phyloP scores from a whole-genome alignment of 140 eudicot species.

The Flaveria floridana region DNA sequence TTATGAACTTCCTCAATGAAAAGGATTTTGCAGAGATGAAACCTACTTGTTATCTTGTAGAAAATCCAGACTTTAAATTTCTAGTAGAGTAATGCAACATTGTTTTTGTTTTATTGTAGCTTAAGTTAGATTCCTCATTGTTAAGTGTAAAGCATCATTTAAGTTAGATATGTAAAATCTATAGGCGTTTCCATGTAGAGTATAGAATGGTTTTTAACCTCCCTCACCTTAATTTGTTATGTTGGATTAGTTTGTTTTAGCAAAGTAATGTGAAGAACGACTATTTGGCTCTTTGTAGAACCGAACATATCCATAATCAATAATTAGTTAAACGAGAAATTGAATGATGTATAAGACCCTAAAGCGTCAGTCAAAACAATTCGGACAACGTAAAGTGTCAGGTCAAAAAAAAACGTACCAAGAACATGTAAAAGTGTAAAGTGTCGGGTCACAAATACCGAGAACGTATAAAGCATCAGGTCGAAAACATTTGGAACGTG shows the following conservation, averaged over 20 bases:
- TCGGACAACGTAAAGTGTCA: no score
- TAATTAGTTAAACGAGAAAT: background rate
- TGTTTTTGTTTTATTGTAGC: slow-evolving; percentile 9
- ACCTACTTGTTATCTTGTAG: slow-evolving; percentile 56
- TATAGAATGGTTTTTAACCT: slow-evolving; percentile 38
- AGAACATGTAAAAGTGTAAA: no score
- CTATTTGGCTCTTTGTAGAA: slow-evolving; percentile 10
- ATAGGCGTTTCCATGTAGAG: slow-evolving; percentile 37
- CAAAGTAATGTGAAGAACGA: slow-evolving; percentile 16
- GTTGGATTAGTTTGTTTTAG: slow-evolving; percentile 29
- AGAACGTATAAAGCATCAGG: background rate
- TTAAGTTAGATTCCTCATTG: slow-evolving; percentile 31
- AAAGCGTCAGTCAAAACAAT: no score
- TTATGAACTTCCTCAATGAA: slow-evolving; percentile 41
- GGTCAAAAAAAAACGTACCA: no score
- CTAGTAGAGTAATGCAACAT: slow-evolving; percentile 44
- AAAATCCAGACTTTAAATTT: slow-evolving; percentile 69
- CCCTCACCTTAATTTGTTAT: slow-evolving; percentile 14
- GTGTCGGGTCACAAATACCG: no score
- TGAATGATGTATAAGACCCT: background rate
- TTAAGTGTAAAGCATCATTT: slow-evolving; percentile 34
- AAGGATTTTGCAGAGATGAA: slow-evolving; percentile 64
- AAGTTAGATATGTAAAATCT: slow-evolving; percentile 44
- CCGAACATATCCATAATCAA: background rate
- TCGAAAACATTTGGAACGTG: background rate